phyloP scores from a whole-genome alignment of 2,329 filamentous ascomycete species.

The Torrubiellomyces zombiae region DNA sequence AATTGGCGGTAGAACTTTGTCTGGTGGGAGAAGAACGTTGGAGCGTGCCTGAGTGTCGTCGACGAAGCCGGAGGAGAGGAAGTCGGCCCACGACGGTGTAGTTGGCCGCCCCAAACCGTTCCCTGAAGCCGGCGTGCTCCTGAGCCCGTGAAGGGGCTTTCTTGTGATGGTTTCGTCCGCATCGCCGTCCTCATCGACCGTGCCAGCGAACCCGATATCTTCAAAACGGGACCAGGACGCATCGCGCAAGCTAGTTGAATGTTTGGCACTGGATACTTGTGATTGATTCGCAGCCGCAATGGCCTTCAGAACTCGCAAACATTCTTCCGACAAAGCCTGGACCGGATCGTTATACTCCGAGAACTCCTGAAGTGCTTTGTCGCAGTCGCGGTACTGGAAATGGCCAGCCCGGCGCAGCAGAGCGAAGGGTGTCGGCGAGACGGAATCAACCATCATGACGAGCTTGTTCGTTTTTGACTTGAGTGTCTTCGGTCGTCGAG shows the following conservation, averaged over 20 bases:
- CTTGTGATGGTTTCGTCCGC: conserved; percentile 37
- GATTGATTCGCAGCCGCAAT: conserved; percentile 85
- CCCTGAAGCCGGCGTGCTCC: conserved; percentile 51
- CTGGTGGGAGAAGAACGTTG: conserved; percentile 69
- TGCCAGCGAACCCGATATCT: conserved; percentile 74
- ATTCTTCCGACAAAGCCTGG: conserved; percentile 80
- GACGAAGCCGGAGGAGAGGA: conserved; percentile 81
- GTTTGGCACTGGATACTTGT: conserved; percentile 51
- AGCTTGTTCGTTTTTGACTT: conserved; percentile 74
- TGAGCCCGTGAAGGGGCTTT: conserved; percentile 31
- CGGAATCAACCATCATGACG: conserved; percentile 89
- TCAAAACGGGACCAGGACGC: conserved; percentile 95
- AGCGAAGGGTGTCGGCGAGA: conserved; percentile 88
- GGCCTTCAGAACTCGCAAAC: conserved; percentile 71
- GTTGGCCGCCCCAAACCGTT: conserved; percentile 63
- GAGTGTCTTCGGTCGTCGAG: conserved; percentile 58
- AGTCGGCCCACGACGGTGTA: conserved; percentile 96
- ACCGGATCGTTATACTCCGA: conserved; percentile 82
- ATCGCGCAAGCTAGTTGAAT: conserved; percentile 59
- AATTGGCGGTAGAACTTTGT: conserved; percentile 80
- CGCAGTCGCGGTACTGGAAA: conserved; percentile 86
- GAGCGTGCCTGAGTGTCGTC: conserved; percentile 52
- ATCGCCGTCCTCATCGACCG: conserved; percentile 54
- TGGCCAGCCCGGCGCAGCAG: conserved; percentile 80
- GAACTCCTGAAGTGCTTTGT: conserved; percentile 69